Percentiles rank a stretch among this genome's conserved stretches.
Evolutionary conservation across 495 filamentous ascomycete species (phyloP).

Genomic region (Xylaria castorea): DNA sequence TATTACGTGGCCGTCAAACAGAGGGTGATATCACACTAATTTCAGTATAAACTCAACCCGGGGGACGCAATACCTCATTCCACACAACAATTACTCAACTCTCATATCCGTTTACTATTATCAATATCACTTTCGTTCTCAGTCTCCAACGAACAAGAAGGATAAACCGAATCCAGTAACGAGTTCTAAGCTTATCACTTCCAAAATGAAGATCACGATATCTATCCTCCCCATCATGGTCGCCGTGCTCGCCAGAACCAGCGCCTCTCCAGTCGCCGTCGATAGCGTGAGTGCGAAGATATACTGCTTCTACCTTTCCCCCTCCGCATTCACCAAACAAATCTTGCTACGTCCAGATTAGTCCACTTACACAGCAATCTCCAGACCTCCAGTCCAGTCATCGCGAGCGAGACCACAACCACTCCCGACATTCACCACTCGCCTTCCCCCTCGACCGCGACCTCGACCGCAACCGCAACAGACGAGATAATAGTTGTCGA

Average conservation of each 20-base stretch:
- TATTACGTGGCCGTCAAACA: neutral
- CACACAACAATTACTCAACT: neutral
- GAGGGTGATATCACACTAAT: neutral
- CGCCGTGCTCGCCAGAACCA: neutral
- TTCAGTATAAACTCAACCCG: neutral
- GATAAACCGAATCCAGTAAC: neutral
- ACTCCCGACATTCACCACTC: no score
- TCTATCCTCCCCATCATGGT: neutral
- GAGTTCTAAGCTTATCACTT: neutral
- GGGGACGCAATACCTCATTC: neutral
- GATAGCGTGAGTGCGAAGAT: neutral
- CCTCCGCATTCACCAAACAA: neutral
- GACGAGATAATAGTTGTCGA: neutral
- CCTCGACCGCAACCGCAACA: no score
- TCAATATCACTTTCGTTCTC: neutral
- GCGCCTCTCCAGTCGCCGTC: neutral
- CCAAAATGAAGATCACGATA: conserved; percentile 7
- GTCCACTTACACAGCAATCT: neutral
- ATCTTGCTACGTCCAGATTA: neutral
- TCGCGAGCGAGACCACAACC: neutral
- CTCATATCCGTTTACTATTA: neutral
- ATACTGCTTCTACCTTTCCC: neutral
- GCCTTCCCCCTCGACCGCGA: no score
- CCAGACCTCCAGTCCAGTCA: neutral
- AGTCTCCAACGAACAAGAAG: neutral